Evolutionary conservation across 306 rosid species (phyloP), one percentile per base, ranked within the genome.

Genomic region (Fragaria nilgerrensis): DNA sequence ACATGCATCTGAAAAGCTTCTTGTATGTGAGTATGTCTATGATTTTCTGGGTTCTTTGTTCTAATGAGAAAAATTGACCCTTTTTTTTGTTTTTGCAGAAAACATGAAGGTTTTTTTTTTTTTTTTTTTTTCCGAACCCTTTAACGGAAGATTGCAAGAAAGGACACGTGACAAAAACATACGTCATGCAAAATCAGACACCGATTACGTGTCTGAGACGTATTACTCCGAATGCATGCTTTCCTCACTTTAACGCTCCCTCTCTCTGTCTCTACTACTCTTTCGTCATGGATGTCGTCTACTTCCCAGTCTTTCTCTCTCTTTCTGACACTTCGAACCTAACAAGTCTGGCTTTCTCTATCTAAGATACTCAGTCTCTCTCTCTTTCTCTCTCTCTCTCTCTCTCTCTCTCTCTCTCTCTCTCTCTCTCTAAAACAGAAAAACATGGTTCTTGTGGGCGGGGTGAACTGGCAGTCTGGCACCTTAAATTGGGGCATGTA

Each of bases 141-240:
- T 32, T 32, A 32, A 32, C 4, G 25, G 25, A 73, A 43, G 9
- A 68, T 13, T 29, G 47, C 19, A 47, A 41, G 15, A 22, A 45
- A 22, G 32, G 61, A 84, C 89, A 81, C 85, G 77, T 90, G 93
- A 85, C 72, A 76, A 1, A 49, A n/a, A 71, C 78, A 66, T 75
- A 84, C 79, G 45, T 77, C 83, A 88, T 84, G 88, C 85, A 81
- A 85, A 75, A 68, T 65, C 53, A 75, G 25, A 22, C 1, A n/a
- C 76, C 52, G 78, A 37, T 85, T 84, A 92, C 92, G 88, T 87
- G 97, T 78, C 82, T 56, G 67, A 37, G 50, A 87, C 76, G 84
- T 75, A 82, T 78, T 39, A 70, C 78, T 76, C 62, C 52, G 58
- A 23, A 50, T 82, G 89, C 89, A 88, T 87, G 91, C 81, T 68